Evolutionary conservation across 2,329 filamentous ascomycete species (phyloP).

Genomic region (Bimuria novae-zelandiae): DNA sequence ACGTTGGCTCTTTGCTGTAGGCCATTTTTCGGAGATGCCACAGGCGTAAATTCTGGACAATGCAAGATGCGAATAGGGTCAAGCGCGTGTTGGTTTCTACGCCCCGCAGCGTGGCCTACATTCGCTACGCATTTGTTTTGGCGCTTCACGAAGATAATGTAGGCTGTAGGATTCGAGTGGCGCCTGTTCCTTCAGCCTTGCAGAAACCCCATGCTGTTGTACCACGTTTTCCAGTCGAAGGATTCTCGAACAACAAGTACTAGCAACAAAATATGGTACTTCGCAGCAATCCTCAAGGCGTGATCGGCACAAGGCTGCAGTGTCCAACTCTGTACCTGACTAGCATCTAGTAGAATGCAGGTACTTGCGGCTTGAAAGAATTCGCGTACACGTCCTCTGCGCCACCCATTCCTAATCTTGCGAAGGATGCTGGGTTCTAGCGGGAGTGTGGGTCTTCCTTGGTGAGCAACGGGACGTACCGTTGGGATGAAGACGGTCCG

Average conservation of each 20-base stretch:
- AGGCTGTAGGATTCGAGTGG: slow-evolving; percentile 1
- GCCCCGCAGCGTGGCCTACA: background rate
- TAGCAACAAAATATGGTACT: slow-evolving; percentile 3
- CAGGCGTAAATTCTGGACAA: background rate
- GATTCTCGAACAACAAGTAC: slow-evolving; percentile 2
- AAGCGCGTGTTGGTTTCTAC: slow-evolving; percentile 3
- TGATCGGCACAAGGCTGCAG: background rate
- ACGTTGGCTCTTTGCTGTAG: no score
- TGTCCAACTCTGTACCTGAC: background rate
- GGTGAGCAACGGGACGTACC: background rate
- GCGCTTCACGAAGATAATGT: background rate
- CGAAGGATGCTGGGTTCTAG: background rate
- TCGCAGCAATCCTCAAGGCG: background rate
- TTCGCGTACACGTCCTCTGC: slow-evolving; percentile 1
- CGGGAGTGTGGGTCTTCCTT: background rate
- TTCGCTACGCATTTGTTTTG: background rate
- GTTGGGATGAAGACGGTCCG: background rate
- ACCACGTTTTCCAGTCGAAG: slow-evolving; percentile 4
- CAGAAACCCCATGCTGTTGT: background rate
- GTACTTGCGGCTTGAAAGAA: background rate
- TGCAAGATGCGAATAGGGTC: background rate
- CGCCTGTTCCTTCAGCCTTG: slow-evolving; percentile 6
- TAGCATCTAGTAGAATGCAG: background rate
- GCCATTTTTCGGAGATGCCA: no score
- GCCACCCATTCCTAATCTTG: background rate